Percentiles rank a stretch among this genome's conserved stretches.
Conservation (phyloP, 306 rosid genomes). For the Macrotyloma uniflorum region DNA sequence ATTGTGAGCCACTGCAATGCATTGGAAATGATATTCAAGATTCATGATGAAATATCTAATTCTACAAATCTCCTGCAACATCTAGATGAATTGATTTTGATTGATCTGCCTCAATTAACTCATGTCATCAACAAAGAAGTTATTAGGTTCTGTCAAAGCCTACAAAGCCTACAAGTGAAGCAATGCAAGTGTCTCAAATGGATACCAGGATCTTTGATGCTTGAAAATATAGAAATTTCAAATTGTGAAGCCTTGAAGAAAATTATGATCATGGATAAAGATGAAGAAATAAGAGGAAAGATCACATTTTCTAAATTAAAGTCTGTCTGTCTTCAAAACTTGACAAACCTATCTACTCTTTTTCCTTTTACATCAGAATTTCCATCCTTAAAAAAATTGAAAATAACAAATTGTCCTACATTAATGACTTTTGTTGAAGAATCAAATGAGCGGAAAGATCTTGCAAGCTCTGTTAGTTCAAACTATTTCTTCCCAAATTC, state of each 20-base stretch:
- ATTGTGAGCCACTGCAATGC: too few relatives aligned
- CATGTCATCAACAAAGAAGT: background rate
- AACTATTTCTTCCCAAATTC: background rate
- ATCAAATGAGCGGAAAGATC: background rate
- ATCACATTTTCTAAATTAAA: too few relatives aligned
- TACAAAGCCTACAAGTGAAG: background rate
- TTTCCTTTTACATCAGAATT: background rate
- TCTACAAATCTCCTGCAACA: background rate
- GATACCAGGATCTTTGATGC: background rate
- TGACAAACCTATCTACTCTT: too few relatives aligned
- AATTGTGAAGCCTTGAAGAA: too few relatives aligned
- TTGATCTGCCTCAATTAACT: background rate
- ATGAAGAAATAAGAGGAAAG: too few relatives aligned
- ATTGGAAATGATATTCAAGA: too few relatives aligned
- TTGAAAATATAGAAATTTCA: background rate
- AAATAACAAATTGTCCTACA: background rate
- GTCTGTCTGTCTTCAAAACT: too few relatives aligned
- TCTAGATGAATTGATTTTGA: background rate
- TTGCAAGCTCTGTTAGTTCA: background rate
- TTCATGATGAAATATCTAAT: too few relatives aligned
- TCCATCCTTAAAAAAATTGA: constrained; percentile 7
- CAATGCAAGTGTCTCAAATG: background rate
- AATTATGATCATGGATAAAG: too few relatives aligned
- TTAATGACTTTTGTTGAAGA: background rate
- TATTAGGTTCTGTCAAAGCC: background rate